These are phyloP conservation scores for Rhytidhysteron rufulum DNA, from an alignment of 2,329 filamentous ascomycete species.

Conservation along the genomic window DNA sequence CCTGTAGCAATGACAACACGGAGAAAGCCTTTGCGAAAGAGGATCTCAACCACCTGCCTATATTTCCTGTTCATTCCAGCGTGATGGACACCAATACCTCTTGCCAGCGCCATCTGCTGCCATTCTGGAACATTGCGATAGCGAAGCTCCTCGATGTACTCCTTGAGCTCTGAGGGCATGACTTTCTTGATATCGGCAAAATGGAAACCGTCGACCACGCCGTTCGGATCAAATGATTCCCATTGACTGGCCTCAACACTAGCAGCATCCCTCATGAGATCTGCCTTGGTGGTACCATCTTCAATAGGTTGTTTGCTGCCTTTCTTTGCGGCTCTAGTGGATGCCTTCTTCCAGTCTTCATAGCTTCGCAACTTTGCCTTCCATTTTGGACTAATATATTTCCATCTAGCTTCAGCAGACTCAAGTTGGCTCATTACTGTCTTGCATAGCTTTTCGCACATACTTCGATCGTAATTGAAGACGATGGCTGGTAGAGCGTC, in stretches of 20 bases:
- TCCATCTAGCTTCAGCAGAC: slow-evolving; percentile 54
- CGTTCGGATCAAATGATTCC: slow-evolving; percentile 65
- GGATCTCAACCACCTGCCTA: slow-evolving; percentile 67
- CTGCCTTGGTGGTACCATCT: slow-evolving; percentile 52
- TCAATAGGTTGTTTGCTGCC: slow-evolving; percentile 37
- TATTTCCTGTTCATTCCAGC: slow-evolving; percentile 76
- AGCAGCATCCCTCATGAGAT: slow-evolving; percentile 55
- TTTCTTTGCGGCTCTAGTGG: slow-evolving; percentile 36
- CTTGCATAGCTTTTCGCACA: slow-evolving; percentile 59
- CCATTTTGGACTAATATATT: slow-evolving; percentile 58
- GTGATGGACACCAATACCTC: slow-evolving; percentile 75
- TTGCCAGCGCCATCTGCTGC: slow-evolving; percentile 58
- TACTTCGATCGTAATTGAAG: slow-evolving; percentile 69
- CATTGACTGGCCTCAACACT: slow-evolving; percentile 54
- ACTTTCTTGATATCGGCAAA: slow-evolving; percentile 63
- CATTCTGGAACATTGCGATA: slow-evolving; percentile 48
- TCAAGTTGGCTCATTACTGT: slow-evolving; percentile 52
- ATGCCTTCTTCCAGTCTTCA: slow-evolving; percentile 53
- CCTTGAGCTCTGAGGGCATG: slow-evolving; percentile 55
- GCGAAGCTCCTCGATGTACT: slow-evolving; percentile 51
- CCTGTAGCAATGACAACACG: slow-evolving; percentile 71
- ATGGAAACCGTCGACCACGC: slow-evolving; percentile 59
- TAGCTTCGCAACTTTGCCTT: slow-evolving; percentile 56
- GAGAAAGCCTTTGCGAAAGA: slow-evolving; percentile 70
- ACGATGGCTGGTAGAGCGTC: slow-evolving; percentile 68